Conservation (phyloP, 179 eudicot species). For the Patellifolia procumbens region DNA sequence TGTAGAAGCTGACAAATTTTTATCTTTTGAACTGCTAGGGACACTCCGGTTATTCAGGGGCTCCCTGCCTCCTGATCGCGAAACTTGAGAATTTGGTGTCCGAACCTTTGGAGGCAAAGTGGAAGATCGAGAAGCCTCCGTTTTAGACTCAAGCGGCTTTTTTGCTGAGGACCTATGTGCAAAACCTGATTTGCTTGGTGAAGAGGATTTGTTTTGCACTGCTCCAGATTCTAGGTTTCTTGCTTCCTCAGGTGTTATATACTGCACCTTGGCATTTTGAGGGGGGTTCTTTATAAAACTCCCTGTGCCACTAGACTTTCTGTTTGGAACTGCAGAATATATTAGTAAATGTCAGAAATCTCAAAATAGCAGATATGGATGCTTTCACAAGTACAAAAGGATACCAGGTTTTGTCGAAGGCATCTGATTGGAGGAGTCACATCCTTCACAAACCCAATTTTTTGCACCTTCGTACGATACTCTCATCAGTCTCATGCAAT, state of each 20-base stretch:
- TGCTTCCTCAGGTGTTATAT: slow-evolving; percentile 29
- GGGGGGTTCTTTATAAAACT: slow-evolving; percentile 27
- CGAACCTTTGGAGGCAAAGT: background rate
- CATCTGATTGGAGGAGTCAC: slow-evolving; percentile 12
- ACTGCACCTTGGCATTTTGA: slow-evolving; percentile 27
- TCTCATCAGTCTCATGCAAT: slow-evolving; percentile 41
- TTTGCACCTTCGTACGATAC: background rate
- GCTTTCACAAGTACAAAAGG: background rate
- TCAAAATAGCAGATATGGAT: background rate
- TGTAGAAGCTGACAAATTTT: slow-evolving; percentile 10
- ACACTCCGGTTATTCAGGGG: slow-evolving; percentile 5
- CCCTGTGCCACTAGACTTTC: slow-evolving; percentile 11
- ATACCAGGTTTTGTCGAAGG: slow-evolving; percentile 24
- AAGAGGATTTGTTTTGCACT: background rate
- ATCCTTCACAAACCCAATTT: slow-evolving; percentile 39
- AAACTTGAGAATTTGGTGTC: slow-evolving; percentile 13
- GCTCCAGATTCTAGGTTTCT: slow-evolving; percentile 22
- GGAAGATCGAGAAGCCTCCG: no score
- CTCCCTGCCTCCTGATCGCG: slow-evolving; percentile 20
- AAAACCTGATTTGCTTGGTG: slow-evolving; percentile 12
- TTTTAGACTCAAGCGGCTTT: no score
- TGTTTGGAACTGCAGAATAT: slow-evolving; percentile 30
- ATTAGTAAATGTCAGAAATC: background rate
- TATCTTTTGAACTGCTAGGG: slow-evolving; percentile 14
- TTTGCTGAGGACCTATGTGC: slow-evolving; percentile 1